A percentile compares a stretch with the other conserved stretches of the same genome.
phyloP scores from a whole-genome alignment of 495 filamentous ascomycete species.

The Astrocystis sublimbata region DNA sequence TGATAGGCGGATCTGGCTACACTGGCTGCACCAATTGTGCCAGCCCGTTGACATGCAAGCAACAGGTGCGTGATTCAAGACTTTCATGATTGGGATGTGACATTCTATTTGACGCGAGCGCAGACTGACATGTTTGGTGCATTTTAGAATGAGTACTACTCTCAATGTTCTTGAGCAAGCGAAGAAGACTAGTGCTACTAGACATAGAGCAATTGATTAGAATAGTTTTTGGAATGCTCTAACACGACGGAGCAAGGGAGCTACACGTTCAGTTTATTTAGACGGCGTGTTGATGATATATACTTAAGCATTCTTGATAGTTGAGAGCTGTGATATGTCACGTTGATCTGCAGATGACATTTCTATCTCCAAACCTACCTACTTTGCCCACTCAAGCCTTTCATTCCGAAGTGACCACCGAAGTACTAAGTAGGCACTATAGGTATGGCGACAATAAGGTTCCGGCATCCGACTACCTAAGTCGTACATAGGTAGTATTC shows the following conservation, averaged over 20 bases:
- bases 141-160: conserved; percentile 28
- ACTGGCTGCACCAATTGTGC: conserved; percentile 51
- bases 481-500: too few relatives aligned
- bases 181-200: background rate
- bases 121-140: background rate
- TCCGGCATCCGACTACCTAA: too few relatives aligned
- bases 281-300: too few relatives aligned
- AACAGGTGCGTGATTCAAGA: conserved; percentile 20
- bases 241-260: background rate
- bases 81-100: background rate
- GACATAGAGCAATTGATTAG: background rate
- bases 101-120: background rate
- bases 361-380: too few relatives aligned
- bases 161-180: conserved; percentile 21
- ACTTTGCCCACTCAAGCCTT: too few relatives aligned
- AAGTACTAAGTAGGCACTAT: too few relatives aligned
- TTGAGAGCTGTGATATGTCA: too few relatives aligned
- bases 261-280: too few relatives aligned
- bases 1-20: conserved; percentile 42
- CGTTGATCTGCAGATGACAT: too few relatives aligned
- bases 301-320: too few relatives aligned
- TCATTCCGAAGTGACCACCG: too few relatives aligned
- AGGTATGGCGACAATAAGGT: too few relatives aligned
- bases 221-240: background rate
- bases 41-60: conserved; percentile 40